Conservation (phyloP, 1,284 basidiomycete genomes). For the Microstroma glucosiphilum region DNA sequence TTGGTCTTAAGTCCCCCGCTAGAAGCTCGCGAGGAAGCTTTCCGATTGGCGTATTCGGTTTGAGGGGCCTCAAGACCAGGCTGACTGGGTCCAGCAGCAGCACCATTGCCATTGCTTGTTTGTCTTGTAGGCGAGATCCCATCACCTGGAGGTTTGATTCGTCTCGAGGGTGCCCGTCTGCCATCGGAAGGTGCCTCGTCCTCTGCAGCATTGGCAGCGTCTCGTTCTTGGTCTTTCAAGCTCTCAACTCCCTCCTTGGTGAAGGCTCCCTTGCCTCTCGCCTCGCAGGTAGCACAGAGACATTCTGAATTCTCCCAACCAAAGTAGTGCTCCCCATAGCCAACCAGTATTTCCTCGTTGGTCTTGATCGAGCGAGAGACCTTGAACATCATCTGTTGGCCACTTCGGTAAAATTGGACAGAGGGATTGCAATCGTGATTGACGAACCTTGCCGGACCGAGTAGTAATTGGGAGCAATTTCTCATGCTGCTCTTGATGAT, state of each 20-base stretch:
- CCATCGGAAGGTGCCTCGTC: not conserved
- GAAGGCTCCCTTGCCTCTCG: slow-evolving; percentile 61
- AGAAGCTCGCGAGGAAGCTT: not conserved
- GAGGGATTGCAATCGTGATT: slow-evolving; percentile 91
- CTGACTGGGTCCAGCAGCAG: not conserved
- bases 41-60: not conserved
- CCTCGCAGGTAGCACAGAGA: slow-evolving; percentile 82
- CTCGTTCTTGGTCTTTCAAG: not conserved
- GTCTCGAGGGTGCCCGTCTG: not conserved
- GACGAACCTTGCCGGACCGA: slow-evolving; percentile 87
- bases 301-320: slow-evolving; percentile 78
- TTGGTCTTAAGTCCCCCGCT: not conserved
- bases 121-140: not conserved
- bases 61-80: not conserved
- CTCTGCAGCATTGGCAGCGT: not conserved
- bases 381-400: slow-evolving; percentile 76
- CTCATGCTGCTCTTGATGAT: slow-evolving; percentile 82
- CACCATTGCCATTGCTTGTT: not conserved
- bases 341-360: slow-evolving; percentile 72
- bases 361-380: slow-evolving; percentile 70
- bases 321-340: slow-evolving; percentile 59
- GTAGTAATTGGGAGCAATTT: slow-evolving; percentile 83
- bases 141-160: not conserved
- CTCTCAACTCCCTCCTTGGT: slow-evolving; percentile 7
- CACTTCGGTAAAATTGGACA: slow-evolving; percentile 76